Evolutionary conservation across 2,329 filamentous ascomycete genomes (phyloP), one percentile per base, ranked within the genome.

Genomic region (Endoconidiophora laricicola): DNA sequence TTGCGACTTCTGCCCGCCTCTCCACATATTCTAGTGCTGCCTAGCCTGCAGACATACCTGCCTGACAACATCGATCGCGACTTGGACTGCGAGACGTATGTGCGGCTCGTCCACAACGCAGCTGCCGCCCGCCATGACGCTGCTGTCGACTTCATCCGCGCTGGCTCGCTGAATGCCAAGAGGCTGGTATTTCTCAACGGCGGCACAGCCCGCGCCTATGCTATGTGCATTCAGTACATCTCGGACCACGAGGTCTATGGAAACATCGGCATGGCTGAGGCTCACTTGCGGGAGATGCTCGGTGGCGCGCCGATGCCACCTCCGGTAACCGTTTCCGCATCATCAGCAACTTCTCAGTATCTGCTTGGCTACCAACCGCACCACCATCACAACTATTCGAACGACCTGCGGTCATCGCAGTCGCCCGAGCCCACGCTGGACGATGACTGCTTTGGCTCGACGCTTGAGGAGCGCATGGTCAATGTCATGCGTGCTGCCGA

Each of bases 171-270:
- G 7, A 60, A 62, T 47, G 67, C 68, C 52, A 76, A 71, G 55
- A 69, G 70, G 51, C 60, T 81, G 3, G 76, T 78, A 6, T 78
- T 81, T 55, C 64, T 78, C 60, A 70, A 77, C 48, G 78, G 77
- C 2, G 76, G 78, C 7, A 74, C 72, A 2, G 66, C 71, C 7
- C 66, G 69, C 50, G 76, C 76, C 1, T 70, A 72, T 48, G 62
- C 69, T 4, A 63, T 70, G 22, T 81, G 76, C 56, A 68, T 81
- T 50, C 62, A 64, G 36, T 64, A 66, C 26, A 77, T 81, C 46
- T 71, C 70, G 59, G 61, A 72, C 47, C 26, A 38, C 9, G 16
- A n/a, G 16, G 26, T 24, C 18, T 33, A 33, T 33, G 29, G 29
- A 7, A 33, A 33, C 29, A 33, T 33, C 9, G 29, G 26, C n/a